Evolutionary conservation across 306 rosid species (phyloP).

Genomic region (Pyrus communis): DNA sequence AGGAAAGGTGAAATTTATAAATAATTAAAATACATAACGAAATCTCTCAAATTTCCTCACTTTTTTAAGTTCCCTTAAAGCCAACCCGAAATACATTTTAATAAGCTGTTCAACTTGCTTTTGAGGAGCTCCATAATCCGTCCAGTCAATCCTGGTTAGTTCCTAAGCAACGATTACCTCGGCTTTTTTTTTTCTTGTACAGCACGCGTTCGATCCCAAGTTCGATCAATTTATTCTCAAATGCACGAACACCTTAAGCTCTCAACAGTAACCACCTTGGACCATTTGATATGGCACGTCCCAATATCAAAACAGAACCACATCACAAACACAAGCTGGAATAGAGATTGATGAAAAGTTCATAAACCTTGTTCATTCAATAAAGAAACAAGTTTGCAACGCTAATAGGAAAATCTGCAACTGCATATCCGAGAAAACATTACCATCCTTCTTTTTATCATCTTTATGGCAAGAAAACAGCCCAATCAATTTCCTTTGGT

Average conservation of each 20-base stretch:
- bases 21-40: too few species aligned
- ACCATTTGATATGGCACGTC: neutral
- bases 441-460: neutral
- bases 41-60: too few species aligned
- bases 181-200: neutral
- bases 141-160: neutral
- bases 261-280: neutral
- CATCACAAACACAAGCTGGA: neutral
- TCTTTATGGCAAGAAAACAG: neutral
- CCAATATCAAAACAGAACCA: neutral
- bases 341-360: neutral
- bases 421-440: neutral
- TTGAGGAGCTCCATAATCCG: neutral
- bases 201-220: neutral
- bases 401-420: neutral
- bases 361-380: neutral
- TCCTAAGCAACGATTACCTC: neutral
- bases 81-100: neutral
- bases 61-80: too few species aligned
- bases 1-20: too few species aligned
- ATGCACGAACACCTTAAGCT: too few species aligned
- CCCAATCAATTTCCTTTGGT: neutral
- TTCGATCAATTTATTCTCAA: too few species aligned
- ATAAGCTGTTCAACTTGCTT: neutral
- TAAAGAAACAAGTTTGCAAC: neutral